These are phyloP conservation scores for Euphorbia celastroides DNA, from an alignment of 441 rosid species.

Conservation along the genomic window DNA sequence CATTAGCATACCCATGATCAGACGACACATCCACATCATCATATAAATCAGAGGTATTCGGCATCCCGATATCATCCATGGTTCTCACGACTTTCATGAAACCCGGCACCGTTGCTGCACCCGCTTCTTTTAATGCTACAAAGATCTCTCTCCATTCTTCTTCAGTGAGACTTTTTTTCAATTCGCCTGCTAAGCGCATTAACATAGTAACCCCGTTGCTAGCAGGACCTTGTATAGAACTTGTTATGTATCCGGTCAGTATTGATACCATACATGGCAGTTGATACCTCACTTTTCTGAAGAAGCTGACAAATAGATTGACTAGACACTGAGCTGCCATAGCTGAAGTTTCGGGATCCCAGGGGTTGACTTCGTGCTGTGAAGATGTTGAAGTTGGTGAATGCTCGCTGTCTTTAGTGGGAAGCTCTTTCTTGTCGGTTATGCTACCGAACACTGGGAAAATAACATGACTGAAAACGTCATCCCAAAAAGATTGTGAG, in stretches of 20 bases:
- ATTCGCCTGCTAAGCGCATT: conserved; percentile 57
- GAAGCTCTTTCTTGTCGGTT: conserved; percentile 40
- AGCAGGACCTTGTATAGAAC: conserved; percentile 79
- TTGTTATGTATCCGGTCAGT: conserved; percentile 65
- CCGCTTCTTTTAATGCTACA: conserved; percentile 67
- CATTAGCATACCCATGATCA: conserved; percentile 48
- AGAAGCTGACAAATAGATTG: conserved; percentile 62
- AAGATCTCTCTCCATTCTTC: conserved; percentile 79
- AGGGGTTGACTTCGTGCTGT: conserved; percentile 43
- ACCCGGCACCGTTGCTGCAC: conserved; percentile 53
- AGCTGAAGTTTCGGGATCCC: conserved; percentile 83
- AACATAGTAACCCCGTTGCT: conserved; percentile 71
- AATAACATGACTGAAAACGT: conserved; percentile 53
- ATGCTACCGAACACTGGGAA: conserved; percentile 58
- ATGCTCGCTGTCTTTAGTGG: conserved; percentile 36
- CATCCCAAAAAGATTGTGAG: conserved; percentile 62
- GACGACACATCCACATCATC: conserved; percentile 52
- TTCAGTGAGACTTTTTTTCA: conserved; percentile 62
- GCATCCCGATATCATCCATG: conserved; percentile 58
- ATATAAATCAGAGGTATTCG: conserved; percentile 28
- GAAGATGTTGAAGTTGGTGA: conserved; percentile 38
- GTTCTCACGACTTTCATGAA: conserved; percentile 69
- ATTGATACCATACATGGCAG: conserved; percentile 54
- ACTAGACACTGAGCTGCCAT: conserved; percentile 69
- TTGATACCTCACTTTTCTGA: conserved; percentile 54